Evolutionary conservation across 2,329 filamentous ascomycete genomes (phyloP), one percentile per base, ranked within the genome.

Genomic region (Myriosclerotinia scirpicola): DNA sequence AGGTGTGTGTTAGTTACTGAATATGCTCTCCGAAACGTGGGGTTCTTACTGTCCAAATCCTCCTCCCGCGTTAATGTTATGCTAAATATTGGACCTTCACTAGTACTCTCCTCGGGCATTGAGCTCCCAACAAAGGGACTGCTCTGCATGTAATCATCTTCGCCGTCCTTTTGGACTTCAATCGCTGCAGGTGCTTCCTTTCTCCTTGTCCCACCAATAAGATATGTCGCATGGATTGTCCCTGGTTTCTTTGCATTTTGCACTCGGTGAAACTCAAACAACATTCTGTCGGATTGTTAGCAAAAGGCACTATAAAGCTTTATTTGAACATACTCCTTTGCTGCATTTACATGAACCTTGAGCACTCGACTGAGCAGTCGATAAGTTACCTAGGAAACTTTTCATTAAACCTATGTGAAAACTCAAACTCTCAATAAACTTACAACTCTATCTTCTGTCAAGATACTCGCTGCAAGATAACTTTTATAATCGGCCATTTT

Each of bases 201-300:
- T 64, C 78, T 82, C 73, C 86, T 90, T 30, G 81, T 85, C 50
- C 94, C 95, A 61, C 88, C 90, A 55, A 99, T 76, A 59, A 97
- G 81, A 78, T 97, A 99, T n/a, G 93, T 97, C 54, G 94, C 95
- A 79, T 96, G 87, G n/a, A 97, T 82, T 36, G 87, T 89, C 30
- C 87, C 85, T 0, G 90, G 83, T 68, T 87, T 90, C 77, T 90
- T 91, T 65, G 81, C 83, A 77, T 93, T 96, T 76, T 96, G 90
- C 66, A 83, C 85, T 69, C 84, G 83, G 77, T 97, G 87, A 72
- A 96, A 98, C 42, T 96, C 91, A 78, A 87, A 96, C 20, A 93
- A 86, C 85, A 95, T 96, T 77, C 90, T 96, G 63, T 22, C n/a
- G 70, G 67, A 34, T 34, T 38, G 64, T 69, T 52, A 74, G 48